phyloP scores from a whole-genome alignment of 2,329 filamentous ascomycete species.

The Ascochyta koolunga region DNA sequence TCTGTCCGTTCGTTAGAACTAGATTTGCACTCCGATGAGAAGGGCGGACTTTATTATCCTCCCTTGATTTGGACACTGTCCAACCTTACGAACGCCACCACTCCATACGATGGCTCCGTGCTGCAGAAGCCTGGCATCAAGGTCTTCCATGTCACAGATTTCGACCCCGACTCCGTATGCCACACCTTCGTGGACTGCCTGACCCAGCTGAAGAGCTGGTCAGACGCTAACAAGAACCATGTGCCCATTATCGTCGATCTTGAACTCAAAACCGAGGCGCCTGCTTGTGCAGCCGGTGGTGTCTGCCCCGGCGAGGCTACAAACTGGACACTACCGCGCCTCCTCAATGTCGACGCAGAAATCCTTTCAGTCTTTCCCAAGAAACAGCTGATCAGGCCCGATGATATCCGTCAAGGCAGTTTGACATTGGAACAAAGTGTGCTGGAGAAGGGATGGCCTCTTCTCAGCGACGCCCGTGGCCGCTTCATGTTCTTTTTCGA shows the following conservation, averaged over 20 bases:
- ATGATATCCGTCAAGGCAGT: constrained; percentile 52
- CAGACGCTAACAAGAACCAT: constrained; percentile 51
- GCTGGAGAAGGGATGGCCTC: constrained; percentile 57
- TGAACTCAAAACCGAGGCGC: constrained; percentile 55
- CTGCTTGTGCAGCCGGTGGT: constrained; percentile 41
- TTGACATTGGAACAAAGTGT: constrained; percentile 56
- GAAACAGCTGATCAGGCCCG: constrained; percentile 54
- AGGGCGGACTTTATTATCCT: constrained; percentile 56
- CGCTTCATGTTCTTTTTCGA: constrained; percentile 60
- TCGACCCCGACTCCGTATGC: constrained; percentile 55
- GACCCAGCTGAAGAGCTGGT: constrained; percentile 53
- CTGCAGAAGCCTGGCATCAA: constrained; percentile 55
- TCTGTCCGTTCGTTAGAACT: constrained; percentile 57
- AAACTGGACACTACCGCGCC: constrained; percentile 52
- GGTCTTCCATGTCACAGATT: constrained; percentile 59
- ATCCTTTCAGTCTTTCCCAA: constrained; percentile 53
- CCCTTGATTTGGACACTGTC: constrained; percentile 53
- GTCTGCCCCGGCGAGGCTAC: constrained; percentile 50
- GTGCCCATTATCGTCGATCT: constrained; percentile 58
- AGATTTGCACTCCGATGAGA: constrained; percentile 57
- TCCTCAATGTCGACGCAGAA: constrained; percentile 55
- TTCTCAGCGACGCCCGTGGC: constrained; percentile 52
- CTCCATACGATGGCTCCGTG: constrained; percentile 48
- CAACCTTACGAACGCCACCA: constrained; percentile 48
- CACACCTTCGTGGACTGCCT: constrained; percentile 56